A percentile compares a stretch with the other conserved stretches of the same genome.
Conservation (phyloP, 768 basidiomycete genomes). For the Boletus bicolor region DNA sequence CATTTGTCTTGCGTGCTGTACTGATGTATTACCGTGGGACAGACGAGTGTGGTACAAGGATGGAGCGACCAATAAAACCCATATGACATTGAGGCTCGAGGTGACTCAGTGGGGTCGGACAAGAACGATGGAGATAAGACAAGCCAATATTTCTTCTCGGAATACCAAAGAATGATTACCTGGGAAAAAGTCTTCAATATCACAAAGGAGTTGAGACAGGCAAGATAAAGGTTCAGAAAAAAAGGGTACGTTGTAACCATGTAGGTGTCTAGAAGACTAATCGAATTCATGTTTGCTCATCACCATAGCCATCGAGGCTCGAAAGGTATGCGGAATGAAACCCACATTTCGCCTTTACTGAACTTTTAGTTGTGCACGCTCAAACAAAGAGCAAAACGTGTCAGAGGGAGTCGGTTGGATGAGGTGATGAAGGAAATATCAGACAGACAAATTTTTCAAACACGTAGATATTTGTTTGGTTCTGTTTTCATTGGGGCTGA, state of each 20-base stretch:
- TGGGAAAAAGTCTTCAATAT: slow-evolving; percentile 11
- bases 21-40: slow-evolving; percentile 2
- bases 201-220: neutral
- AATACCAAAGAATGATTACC: slow-evolving; percentile 1
- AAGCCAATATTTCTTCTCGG: neutral
- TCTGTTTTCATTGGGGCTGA: slow-evolving; percentile 5
- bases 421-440: neutral
- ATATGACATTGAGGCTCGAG: neutral
- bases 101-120: neutral
- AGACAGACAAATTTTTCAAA: neutral
- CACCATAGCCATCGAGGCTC: slow-evolving; percentile 15
- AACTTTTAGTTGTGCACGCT: neutral
- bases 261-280: slow-evolving; percentile 89
- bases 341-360: slow-evolving; percentile 10
- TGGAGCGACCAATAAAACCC: neutral
- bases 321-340: neutral
- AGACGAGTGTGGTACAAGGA: neutral
- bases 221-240: slow-evolving; percentile 19
- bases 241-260: slow-evolving; percentile 57
- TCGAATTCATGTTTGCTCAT: slow-evolving; percentile 73
- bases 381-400: neutral
- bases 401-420: too few species aligned
- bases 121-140: neutral
- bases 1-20: neutral
- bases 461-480: slow-evolving; percentile 9